Conservation (phyloP, 768 basidiomycete genomes). For the Lactarius deliciosus region DNA sequence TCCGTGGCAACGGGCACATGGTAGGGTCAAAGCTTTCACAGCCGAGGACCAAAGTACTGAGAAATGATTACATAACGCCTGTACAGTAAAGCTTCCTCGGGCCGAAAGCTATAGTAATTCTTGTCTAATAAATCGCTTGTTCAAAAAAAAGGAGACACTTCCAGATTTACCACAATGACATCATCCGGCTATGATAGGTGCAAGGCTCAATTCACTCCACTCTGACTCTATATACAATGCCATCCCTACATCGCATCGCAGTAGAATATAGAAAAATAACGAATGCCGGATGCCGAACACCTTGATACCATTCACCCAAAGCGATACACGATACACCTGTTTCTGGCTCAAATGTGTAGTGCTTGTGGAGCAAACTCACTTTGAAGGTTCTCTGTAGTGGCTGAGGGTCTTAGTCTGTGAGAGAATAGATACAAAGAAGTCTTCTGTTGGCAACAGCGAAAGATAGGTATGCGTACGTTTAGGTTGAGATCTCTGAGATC, state of each 20-base stretch:
- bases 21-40: too few species aligned
- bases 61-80: too few species aligned
- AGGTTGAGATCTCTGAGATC: constrained; percentile 32
- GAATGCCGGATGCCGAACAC: constrained; percentile 70
- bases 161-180: constrained; percentile 75
- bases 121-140: too few species aligned
- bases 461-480: constrained; percentile 41
- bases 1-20: too few species aligned
- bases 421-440: too few species aligned
- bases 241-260: constrained; percentile 48
- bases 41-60: too few species aligned
- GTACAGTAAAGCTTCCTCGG: too few species aligned
- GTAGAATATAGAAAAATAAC: constrained; percentile 76
- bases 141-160: constrained; percentile 23
- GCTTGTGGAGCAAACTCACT: constrained; percentile 33
- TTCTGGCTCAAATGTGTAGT: constrained; percentile 53
- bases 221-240: constrained; percentile 38
- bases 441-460: constrained; percentile 34
- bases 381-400: constrained; percentile 16
- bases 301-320: constrained; percentile 82
- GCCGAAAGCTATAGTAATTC: too few species aligned
- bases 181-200: constrained; percentile 77
- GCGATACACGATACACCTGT: constrained; percentile 61
- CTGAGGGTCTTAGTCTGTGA: constrained; percentile 10
- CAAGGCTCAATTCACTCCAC: constrained; percentile 21